phyloP scores from a whole-genome alignment of 1,284 basidiomycete species.

The Pisolithus thermaeus region DNA sequence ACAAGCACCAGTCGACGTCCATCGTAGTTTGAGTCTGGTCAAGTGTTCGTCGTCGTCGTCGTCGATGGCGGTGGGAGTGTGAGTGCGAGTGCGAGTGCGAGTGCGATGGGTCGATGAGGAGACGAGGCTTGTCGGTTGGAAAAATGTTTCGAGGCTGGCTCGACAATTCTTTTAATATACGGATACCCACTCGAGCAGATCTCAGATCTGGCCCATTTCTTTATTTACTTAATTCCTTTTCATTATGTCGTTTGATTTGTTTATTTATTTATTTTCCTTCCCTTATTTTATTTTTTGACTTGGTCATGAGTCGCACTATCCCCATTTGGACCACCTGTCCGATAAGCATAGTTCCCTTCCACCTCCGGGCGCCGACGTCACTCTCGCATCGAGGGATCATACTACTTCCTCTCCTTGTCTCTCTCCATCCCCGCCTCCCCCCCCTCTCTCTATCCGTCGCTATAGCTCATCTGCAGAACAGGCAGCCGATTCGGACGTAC shows the following conservation, averaged over 20 bases:
- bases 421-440: no score
- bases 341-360: constrained; percentile 1
- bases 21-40: constrained; percentile 17
- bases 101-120: not conserved
- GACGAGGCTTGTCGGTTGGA: not conserved
- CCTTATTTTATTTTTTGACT: not conserved
- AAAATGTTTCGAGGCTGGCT: constrained; percentile 16
- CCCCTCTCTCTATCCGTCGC: constrained; percentile 3
- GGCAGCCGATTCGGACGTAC: not conserved
- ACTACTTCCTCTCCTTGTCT: not conserved
- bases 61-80: not conserved
- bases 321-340: constrained; percentile 1
- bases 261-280: constrained; percentile 4
- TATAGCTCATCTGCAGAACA: constrained; percentile 5
- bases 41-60: not conserved
- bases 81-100: no score
- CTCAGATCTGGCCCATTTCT: constrained; percentile 13
- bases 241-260: constrained; percentile 3
- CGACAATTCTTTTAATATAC: constrained; percentile 19
- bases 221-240: constrained; percentile 11
- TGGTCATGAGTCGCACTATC: constrained; percentile 1
- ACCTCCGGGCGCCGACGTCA: constrained; percentile 4
- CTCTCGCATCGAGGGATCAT: constrained; percentile 4
- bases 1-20: constrained; percentile 66
- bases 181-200: constrained; percentile 18